These are phyloP conservation scores for Globisporangium paroecandrum DNA, from an alignment of 352 stramenopile genomes.

Conservation along the genomic window DNA sequence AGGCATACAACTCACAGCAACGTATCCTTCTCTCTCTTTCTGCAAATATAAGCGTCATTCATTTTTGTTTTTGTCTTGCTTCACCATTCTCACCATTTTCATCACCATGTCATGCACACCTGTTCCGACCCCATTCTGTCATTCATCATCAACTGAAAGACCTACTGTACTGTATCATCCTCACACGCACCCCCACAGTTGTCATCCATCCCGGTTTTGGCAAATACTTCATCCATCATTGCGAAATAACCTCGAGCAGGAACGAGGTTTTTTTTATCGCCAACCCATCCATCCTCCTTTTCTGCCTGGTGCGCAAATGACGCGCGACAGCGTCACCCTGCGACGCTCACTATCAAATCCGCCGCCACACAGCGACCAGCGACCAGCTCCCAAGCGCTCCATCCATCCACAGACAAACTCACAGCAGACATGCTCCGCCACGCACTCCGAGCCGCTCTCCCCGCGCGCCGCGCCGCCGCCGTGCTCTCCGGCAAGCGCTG, in stretches of 20 bases:
- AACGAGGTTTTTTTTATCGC: not conserved
- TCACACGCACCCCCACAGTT: no score
- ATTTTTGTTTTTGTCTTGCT: not conserved
- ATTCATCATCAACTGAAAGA: no score
- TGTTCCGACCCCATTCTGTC: no score
- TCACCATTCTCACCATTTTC: not conserved
- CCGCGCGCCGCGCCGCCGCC: conserved; percentile 34
- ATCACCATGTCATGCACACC: not conserved
- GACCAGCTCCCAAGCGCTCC: not conserved
- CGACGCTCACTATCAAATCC: conserved; percentile 4
- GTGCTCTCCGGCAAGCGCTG: conserved; percentile 29
- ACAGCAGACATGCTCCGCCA: conserved; percentile 56
- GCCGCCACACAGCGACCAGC: not conserved
- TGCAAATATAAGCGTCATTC: conserved; percentile 9
- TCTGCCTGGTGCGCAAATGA: conserved; percentile 8
- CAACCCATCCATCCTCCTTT: conserved; percentile 7
- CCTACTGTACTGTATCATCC: no score
- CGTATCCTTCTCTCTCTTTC: not conserved
- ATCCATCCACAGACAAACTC: not conserved
- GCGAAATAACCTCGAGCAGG: not conserved
- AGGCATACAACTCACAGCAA: not conserved
- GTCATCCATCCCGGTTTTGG: not conserved
- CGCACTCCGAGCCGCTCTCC: conserved; percentile 46
- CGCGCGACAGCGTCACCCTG: not conserved
- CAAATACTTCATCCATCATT: not conserved